These are phyloP conservation scores for Davidsoniella virescens DNA, from an alignment of 2,329 filamentous ascomycete species.

Conservation along the genomic window DNA sequence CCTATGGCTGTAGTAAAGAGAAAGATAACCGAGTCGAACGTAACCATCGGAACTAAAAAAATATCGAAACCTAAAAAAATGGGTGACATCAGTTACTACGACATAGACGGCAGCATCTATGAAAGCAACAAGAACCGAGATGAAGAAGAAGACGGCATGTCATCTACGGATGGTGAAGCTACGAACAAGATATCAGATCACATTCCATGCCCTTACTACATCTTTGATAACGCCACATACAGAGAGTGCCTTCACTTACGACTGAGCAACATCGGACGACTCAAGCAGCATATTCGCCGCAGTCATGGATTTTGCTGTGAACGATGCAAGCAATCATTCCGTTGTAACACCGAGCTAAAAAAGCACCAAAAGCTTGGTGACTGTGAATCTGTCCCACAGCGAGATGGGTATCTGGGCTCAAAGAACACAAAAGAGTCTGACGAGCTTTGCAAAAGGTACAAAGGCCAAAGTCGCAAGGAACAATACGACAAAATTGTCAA, in stretches of 20 bases:
- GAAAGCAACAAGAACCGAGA: not conserved
- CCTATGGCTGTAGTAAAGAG: no score
- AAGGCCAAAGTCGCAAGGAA: not conserved
- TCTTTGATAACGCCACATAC: not conserved
- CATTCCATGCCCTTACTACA: not conserved
- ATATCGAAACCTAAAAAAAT: no score
- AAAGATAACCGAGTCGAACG: no score
- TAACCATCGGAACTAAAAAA: no score
- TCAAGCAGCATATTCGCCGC: slow-evolving; percentile 1
- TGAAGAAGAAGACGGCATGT: not conserved
- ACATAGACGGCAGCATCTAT: no score
- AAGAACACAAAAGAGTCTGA: no score
- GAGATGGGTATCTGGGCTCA: not conserved
- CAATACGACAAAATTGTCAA: not conserved
- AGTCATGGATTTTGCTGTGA: not conserved
- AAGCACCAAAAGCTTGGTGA: not conserved
- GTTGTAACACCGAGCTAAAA: not conserved
- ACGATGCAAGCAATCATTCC: not conserved
- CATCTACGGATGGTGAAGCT: no score
- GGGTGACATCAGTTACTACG: no score
- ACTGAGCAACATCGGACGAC: not conserved
- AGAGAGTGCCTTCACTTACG: not conserved
- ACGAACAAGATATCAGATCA: no score
- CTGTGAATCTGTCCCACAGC: not conserved
- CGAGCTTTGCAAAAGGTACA: no score